These are phyloP conservation scores for Lodderomyces metapsilosis DNA, from an alignment of 1,139 yeast genomes.

Conservation along the genomic window DNA sequence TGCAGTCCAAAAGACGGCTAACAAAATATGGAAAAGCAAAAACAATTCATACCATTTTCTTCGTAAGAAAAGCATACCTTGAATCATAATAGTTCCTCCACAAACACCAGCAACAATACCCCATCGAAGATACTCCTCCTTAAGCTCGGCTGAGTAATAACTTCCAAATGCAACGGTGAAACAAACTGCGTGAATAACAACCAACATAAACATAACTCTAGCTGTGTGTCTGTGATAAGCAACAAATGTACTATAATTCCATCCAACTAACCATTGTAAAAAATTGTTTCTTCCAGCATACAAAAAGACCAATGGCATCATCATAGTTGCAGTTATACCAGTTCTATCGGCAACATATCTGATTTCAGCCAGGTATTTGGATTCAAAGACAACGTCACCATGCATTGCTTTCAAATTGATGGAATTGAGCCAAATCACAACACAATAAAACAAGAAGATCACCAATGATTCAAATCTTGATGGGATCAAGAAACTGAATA, in stretches of 20 bases:
- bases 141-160: slow-evolving; percentile 17
- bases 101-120: slow-evolving; percentile 35
- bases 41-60: slow-evolving; percentile 45
- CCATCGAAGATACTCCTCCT: slow-evolving; percentile 25
- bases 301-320: slow-evolving; percentile 34
- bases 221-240: slow-evolving; percentile 41
- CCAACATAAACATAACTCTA: slow-evolving; percentile 27
- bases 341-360: slow-evolving; percentile 34
- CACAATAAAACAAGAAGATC: slow-evolving; percentile 37
- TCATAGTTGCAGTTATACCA: slow-evolving; percentile 30
- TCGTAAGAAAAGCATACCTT: slow-evolving; percentile 40
- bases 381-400: slow-evolving; percentile 25
- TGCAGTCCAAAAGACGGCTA: slow-evolving; percentile 41
- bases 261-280: slow-evolving; percentile 41
- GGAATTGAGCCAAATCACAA: slow-evolving; percentile 40
- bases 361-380: slow-evolving; percentile 19
- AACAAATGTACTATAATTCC: slow-evolving; percentile 36
- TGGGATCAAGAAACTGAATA: slow-evolving; percentile 28
- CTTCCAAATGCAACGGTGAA: slow-evolving; percentile 24
- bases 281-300: slow-evolving; percentile 46
- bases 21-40: slow-evolving; percentile 35
- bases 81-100: slow-evolving; percentile 34
- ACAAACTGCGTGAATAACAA: slow-evolving; percentile 39
- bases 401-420: slow-evolving; percentile 19
- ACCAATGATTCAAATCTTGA: slow-evolving; percentile 25